phyloP scores from a whole-genome alignment of 192 early-diverging fungal species.

The Mortierella hygrophila region DNA sequence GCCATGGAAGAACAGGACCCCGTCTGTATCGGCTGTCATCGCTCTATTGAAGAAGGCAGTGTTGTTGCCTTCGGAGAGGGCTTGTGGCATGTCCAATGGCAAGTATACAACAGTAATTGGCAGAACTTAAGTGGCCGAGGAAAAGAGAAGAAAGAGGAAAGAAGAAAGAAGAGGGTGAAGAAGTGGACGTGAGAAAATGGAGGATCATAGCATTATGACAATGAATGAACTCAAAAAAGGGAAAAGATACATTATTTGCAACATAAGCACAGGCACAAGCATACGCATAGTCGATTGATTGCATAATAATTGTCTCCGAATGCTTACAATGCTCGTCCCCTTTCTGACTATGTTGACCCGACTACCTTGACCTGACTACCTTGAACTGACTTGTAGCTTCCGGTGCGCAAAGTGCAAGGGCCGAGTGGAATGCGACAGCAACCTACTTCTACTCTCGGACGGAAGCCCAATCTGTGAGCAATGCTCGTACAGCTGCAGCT shows the following conservation, averaged over 20 bases:
- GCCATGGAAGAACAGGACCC: conserved; percentile 62
- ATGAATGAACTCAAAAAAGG: no score
- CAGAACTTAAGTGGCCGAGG: no score
- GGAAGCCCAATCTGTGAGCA: conserved; percentile 89
- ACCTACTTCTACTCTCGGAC: conserved; percentile 79
- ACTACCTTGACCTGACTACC: background rate
- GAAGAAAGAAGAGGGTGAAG: no score
- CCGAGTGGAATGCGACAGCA: conserved; percentile 81
- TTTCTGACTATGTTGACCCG: background rate
- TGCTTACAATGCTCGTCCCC: background rate
- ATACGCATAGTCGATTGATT: no score
- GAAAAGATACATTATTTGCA: no score
- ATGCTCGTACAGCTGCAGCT: conserved; percentile 82
- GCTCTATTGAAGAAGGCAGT: conserved; percentile 79
- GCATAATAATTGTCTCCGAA: background rate
- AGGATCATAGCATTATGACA: no score
- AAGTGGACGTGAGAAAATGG: no score
- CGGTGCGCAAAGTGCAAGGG: conserved; percentile 81
- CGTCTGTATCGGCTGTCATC: conserved; percentile 77
- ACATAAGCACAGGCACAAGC: no score
- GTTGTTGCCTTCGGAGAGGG: conserved; percentile 86
- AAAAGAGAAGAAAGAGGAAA: no score
- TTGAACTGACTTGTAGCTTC: conserved; percentile 63
- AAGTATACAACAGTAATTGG: conserved; percentile 31
- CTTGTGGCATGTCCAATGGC: conserved; percentile 87